Conservation (phyloP, 257 asterid genomes). For the Salvia splendens region DNA sequence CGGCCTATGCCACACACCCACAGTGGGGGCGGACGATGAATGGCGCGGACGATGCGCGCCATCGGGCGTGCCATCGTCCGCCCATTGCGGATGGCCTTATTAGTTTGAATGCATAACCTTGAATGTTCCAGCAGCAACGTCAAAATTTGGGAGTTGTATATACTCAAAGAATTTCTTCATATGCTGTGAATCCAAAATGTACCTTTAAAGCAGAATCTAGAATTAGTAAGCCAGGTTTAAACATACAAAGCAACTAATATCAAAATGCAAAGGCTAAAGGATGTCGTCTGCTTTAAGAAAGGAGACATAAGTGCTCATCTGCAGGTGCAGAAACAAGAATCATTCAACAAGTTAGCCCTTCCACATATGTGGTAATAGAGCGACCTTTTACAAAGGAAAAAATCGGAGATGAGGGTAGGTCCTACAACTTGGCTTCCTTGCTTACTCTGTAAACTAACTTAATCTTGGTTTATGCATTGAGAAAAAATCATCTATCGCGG, state of each 20-base stretch:
- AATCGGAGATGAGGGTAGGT: neutral
- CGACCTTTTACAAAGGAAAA: neutral
- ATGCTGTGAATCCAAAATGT: conserved; percentile 67
- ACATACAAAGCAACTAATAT: conserved; percentile 30
- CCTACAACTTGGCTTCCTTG: too few relatives aligned
- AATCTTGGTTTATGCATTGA: too few relatives aligned
- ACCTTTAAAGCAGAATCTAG: conserved; percentile 41
- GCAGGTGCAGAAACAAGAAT: neutral
- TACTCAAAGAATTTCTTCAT: conserved; percentile 67
- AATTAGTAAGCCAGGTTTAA: conserved; percentile 14
- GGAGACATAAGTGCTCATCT: conserved; percentile 8
- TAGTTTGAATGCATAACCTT: conserved; percentile 44
- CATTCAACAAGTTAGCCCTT: neutral
- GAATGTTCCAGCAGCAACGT: conserved; percentile 71
- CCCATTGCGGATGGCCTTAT: too few relatives aligned
- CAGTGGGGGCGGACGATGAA: too few relatives aligned
- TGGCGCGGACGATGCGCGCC: too few relatives aligned
- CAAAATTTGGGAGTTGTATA: conserved; percentile 63
- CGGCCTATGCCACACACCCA: too few relatives aligned
- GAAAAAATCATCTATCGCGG: neutral
- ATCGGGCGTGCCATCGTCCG: too few relatives aligned
- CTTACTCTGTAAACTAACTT: too few relatives aligned
- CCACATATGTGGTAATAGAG: neutral
- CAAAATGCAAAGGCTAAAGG: conserved; percentile 13
- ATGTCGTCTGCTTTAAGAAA: neutral